Percentiles rank a stretch among this genome's conserved stretches.
phyloP scores from a whole-genome alignment of 2,329 filamentous ascomycete species.

The Truncatella angustata region DNA sequence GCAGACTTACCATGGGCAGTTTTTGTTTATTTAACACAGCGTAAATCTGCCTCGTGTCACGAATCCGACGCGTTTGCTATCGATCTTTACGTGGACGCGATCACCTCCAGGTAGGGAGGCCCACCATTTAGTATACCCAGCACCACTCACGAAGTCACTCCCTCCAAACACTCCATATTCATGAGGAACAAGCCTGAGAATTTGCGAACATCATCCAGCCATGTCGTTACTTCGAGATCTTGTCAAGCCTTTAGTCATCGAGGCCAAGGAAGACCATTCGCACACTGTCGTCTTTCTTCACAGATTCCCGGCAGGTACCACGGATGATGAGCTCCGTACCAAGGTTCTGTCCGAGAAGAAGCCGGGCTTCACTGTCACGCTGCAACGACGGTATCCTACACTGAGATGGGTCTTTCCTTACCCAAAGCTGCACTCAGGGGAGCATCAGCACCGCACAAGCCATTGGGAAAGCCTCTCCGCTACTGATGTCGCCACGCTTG shows the following conservation, averaged over 20 bases:
- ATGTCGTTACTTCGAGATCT: slow-evolving; percentile 14
- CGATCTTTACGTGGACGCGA: too few species aligned
- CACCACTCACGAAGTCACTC: too few species aligned
- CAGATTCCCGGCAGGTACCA: slow-evolving; percentile 12
- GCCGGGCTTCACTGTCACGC: slow-evolving; percentile 12
- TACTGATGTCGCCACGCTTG: slow-evolving; percentile 9
- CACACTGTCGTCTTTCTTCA: slow-evolving; percentile 21
- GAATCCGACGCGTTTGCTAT: too few species aligned
- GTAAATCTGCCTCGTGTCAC: too few species aligned
- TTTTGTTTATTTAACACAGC: too few species aligned
- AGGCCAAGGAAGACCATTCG: slow-evolving; percentile 13
- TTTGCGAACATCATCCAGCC: too few species aligned
- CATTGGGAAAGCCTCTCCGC: slow-evolving; percentile 12
- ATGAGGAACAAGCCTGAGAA: too few species aligned
- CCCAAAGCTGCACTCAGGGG: slow-evolving; percentile 11
- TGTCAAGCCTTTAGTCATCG: slow-evolving; percentile 13
- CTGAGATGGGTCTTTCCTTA: slow-evolving; percentile 19
- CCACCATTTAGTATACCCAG: too few species aligned
- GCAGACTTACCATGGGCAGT: too few species aligned
- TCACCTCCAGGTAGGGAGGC: too few species aligned
- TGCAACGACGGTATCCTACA: slow-evolving; percentile 14
- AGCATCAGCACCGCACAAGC: background rate
- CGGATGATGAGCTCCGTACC: slow-evolving; percentile 11
- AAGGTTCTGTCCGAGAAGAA: slow-evolving; percentile 16
- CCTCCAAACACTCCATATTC: too few species aligned